These are phyloP conservation scores for Lactarius quietus DNA, from an alignment of 768 basidiomycete genomes.

Conservation along the genomic window DNA sequence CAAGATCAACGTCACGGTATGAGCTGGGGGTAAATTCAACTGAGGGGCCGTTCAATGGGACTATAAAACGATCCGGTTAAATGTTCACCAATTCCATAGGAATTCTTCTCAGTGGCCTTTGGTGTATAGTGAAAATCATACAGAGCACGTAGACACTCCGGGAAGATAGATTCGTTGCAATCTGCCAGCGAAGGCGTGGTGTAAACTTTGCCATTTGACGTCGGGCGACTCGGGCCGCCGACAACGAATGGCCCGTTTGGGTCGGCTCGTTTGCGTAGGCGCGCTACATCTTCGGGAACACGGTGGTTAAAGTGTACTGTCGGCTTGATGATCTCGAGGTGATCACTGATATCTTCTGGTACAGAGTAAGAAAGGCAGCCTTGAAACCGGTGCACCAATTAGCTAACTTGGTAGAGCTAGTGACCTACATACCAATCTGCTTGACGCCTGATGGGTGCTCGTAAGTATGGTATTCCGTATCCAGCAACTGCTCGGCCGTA, in stretches of 20 bases:
- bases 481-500: conserved; percentile 44
- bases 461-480: conserved; percentile 26
- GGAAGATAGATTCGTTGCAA: conserved; percentile 47
- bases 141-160: conserved; percentile 52
- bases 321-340: conserved; percentile 43
- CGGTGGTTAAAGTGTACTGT: conserved; percentile 41
- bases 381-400: too few relatives aligned
- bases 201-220: too few relatives aligned
- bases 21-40: conserved; percentile 44
- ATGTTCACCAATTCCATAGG: conserved; percentile 46
- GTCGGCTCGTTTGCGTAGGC: conserved; percentile 17
- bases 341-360: conserved; percentile 18
- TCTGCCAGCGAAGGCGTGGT: conserved; percentile 28
- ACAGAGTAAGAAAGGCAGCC: too few relatives aligned
- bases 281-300: not conserved
- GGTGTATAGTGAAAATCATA: conserved; percentile 54
- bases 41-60: conserved; percentile 20
- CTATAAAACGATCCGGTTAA: not conserved
- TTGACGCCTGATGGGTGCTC: too few relatives aligned
- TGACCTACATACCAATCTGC: too few relatives aligned
- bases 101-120: conserved; percentile 41
- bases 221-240: too few relatives aligned
- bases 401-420: too few relatives aligned
- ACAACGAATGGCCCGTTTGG: too few relatives aligned
- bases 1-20: conserved; percentile 41